Base-by-base conservation (phyloP, 345 rosid genomes). In the Capsella bursapastoris region DNA sequence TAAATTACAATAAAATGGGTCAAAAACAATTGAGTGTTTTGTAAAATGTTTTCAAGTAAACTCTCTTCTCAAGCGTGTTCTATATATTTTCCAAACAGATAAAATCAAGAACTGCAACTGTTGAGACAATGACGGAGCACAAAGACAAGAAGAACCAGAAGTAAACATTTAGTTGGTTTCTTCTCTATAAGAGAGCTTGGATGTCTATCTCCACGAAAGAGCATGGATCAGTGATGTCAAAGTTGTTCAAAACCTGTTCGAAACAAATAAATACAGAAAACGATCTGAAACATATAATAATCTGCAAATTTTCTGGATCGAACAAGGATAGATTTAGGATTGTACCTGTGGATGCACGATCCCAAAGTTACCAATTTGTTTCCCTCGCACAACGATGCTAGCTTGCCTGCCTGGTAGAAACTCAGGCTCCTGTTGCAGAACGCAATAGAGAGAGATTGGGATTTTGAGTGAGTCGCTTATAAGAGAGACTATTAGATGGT, bases 331-430 rank as follows among this genome's bases (percentile, higher is more conserved):
- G 3, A 53, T 5, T n/a, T 25, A 38, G 9, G 50, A 38, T 4
- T 29, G 34, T 86, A 90, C 98, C 96, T 88, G 81, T 31, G 96
- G 98, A 45, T 90, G 97, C 73, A 93, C 97, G 2, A 90, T 90
- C 32, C 98, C 98, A 68, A 93, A 93, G 64, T 60, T 74, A 50
- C 97, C 96, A 72, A 90, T 75, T 43, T 44, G 81, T 74, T 85
- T 88, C 77, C 97, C 97, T 69, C 82, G 86, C 85, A 68, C 86
- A 70, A 87, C 80, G 81, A 95, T 84, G 76, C 86, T 87, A 8
- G 99, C 97, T 85, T 95, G 99, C 73, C 91, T 86, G 28, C 91
- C 90, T 0, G 84, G 72, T 64, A 92, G 85, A 82, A 83, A 95
- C 84, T 92, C 94, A 6, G 96, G 92, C 60, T 83, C 96, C 98